phyloP scores from a whole-genome alignment of 2,329 filamentous ascomycete genomes.

The Sporothrix inflata region DNA sequence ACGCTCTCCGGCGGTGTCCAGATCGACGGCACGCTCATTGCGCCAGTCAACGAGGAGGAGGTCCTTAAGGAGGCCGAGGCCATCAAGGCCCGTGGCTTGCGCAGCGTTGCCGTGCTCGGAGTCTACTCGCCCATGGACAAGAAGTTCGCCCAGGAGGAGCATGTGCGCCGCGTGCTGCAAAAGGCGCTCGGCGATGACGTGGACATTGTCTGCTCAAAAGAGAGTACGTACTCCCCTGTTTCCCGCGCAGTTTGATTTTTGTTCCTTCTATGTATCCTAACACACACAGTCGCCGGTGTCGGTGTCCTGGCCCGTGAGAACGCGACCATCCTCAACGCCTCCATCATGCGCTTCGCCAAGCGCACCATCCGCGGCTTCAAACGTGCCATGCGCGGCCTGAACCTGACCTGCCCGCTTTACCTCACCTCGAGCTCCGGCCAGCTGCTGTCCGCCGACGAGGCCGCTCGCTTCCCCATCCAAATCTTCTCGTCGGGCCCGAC shows the following conservation, averaged over 20 bases:
- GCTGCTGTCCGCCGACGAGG: conserved; percentile 47
- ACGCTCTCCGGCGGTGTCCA: conserved; percentile 57
- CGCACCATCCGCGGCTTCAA: conserved; percentile 52
- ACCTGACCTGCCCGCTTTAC: conserved; percentile 47
- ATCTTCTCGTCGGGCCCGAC: conserved; percentile 47
- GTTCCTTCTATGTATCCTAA: background rate
- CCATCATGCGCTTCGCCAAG: conserved; percentile 52
- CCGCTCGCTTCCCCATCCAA: conserved; percentile 50
- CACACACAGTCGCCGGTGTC: conserved; percentile 38
- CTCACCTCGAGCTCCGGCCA: conserved; percentile 57
- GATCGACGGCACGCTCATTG: conserved; percentile 54
- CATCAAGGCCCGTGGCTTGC: conserved; percentile 39
- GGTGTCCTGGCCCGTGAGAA: conserved; percentile 56
- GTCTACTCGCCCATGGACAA: conserved; percentile 63
- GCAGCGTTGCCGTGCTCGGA: conserved; percentile 57
- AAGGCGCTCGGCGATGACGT: conserved; percentile 47
- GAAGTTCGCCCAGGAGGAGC: conserved; percentile 55
- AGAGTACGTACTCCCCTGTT: conserved; percentile 33
- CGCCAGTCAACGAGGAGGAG: conserved; percentile 49
- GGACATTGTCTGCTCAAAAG: conserved; percentile 41
- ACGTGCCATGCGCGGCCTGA: conserved; percentile 48
- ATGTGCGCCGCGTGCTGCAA: conserved; percentile 52
- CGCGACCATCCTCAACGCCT: conserved; percentile 57
- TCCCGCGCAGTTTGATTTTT: background rate
- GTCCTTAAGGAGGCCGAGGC: conserved; percentile 31